A percentile compares a stretch with the other conserved stretches of the same genome.
phyloP scores from a whole-genome alignment of 2,329 filamentous ascomycete species.

The Colletotrichum gigasporum region DNA sequence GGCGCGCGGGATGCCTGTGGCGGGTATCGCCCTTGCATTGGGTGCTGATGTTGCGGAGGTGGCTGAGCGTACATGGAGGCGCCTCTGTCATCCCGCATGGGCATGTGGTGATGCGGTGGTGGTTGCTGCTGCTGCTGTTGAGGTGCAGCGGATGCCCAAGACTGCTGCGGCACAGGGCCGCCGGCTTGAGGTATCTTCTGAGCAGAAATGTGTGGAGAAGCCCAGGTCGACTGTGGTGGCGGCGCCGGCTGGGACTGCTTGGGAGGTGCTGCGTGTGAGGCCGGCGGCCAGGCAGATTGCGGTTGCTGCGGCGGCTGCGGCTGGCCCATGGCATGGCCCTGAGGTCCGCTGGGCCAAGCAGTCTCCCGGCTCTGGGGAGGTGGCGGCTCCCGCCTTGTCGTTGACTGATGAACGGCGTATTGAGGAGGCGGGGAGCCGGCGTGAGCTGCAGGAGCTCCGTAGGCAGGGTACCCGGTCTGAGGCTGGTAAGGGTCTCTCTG shows the following conservation, averaged over 20 bases:
- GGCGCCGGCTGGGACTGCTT: conserved; percentile 37
- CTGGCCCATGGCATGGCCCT: conserved; percentile 36
- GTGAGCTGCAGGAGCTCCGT: conserved; percentile 48
- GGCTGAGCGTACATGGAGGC: conserved; percentile 44
- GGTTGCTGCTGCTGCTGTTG: conserved; percentile 37
- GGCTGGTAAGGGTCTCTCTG: conserved; percentile 51
- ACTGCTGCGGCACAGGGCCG: conserved; percentile 43
- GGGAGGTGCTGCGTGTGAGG: conserved; percentile 43
- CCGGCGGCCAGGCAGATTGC: conserved; percentile 44
- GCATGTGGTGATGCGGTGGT: conserved; percentile 31
- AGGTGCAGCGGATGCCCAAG: conserved; percentile 39
- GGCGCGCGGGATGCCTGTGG: conserved; percentile 50
- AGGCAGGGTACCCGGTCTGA: conserved; percentile 53
- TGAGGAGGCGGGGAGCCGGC: conserved; percentile 64
- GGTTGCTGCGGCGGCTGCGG: conserved; percentile 40
- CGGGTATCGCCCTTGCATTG: conserved; percentile 48
- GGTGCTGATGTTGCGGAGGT: conserved; percentile 42
- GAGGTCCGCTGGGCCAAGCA: conserved; percentile 42
- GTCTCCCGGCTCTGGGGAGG: conserved; percentile 44
- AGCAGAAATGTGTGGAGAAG: conserved; percentile 46
- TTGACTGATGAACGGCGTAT: conserved; percentile 59
- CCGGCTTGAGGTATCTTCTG: conserved; percentile 46
- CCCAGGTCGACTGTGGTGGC: conserved; percentile 44
- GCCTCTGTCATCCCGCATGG: conserved; percentile 50
- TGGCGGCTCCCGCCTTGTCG: conserved; percentile 54